These are phyloP conservation scores for Microsporum audouinii DNA, from an alignment of 2,329 filamentous ascomycete species.

Conservation along the genomic window DNA sequence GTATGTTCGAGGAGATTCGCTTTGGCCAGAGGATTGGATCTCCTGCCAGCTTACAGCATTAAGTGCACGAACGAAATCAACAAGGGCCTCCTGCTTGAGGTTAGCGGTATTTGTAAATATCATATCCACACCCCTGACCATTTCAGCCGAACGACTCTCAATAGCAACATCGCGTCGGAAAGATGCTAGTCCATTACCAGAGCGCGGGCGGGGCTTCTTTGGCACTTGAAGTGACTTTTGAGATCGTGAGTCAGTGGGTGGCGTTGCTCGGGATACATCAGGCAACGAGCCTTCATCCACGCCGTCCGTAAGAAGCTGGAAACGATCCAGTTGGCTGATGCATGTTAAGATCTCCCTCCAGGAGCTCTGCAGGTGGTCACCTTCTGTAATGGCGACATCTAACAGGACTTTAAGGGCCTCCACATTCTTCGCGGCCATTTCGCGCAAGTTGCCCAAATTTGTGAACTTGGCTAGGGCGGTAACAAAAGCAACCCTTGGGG, in stretches of 20 bases:
- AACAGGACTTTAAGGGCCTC: slow-evolving; percentile 86
- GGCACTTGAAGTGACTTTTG: slow-evolving; percentile 54
- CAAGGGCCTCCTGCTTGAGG: slow-evolving; percentile 83
- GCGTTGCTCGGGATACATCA: slow-evolving; percentile 75
- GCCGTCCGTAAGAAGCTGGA: slow-evolving; percentile 88
- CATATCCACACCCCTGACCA: slow-evolving; percentile 81
- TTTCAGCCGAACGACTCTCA: slow-evolving; percentile 84
- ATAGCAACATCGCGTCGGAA: slow-evolving; percentile 73
- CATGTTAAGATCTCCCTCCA: slow-evolving; percentile 95
- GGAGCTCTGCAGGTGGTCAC: slow-evolving; percentile 74
- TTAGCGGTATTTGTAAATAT: slow-evolving; percentile 97
- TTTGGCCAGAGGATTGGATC: slow-evolving; percentile 92
- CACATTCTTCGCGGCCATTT: slow-evolving; percentile 92
- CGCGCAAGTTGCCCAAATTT: slow-evolving; percentile 87
- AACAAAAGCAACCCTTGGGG: slow-evolving; percentile 89
- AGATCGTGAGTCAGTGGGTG: slow-evolving; percentile 46
- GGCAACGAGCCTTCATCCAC: slow-evolving; percentile 87
- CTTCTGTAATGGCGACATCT: slow-evolving; percentile 85
- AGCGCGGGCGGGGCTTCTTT: slow-evolving; percentile 40
- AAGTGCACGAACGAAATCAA: slow-evolving; percentile 83
- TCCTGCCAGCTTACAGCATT: slow-evolving; percentile 98
- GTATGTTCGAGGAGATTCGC: slow-evolving; percentile 90
- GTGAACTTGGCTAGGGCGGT: slow-evolving; percentile 86
- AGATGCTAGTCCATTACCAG: slow-evolving; percentile 39
- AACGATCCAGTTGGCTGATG: slow-evolving; percentile 86